A percentile compares a stretch with the other conserved stretches of the same genome.
phyloP scores from a whole-genome alignment of 257 asterid species.

The Paraleonurus japonicus region DNA sequence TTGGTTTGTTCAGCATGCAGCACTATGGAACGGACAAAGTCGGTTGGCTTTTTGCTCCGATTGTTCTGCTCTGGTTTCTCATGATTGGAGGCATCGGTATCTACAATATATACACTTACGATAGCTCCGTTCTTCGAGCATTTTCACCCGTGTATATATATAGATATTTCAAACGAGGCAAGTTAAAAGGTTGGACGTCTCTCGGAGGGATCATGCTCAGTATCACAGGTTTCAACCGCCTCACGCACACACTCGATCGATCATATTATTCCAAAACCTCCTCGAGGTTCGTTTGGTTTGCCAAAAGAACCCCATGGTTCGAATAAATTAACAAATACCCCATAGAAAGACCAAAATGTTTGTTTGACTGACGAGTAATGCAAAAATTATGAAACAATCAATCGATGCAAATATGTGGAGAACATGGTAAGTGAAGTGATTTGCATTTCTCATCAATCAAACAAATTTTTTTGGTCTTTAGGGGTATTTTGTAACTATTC shows the following conservation, averaged over 20 bases:
- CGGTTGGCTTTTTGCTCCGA: slow-evolving; percentile 96
- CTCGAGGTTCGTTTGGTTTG: too few relatives aligned
- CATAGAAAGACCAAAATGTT: background rate
- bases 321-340: too few relatives aligned
- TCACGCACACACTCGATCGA: too few relatives aligned
- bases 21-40: slow-evolving; percentile 97
- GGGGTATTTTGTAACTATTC: background rate
- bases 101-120: slow-evolving; percentile 71
- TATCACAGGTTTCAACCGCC: slow-evolving; percentile 71
- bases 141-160: slow-evolving; percentile 81
- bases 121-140: slow-evolving; percentile 80
- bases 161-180: slow-evolving; percentile 61
- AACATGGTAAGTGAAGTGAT: too few relatives aligned
- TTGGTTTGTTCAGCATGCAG: slow-evolving; percentile 92
- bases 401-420: background rate
- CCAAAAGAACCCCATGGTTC: too few relatives aligned
- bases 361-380: background rate
- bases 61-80: slow-evolving; percentile 90
- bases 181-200: slow-evolving; percentile 75
- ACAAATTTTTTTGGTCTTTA: background rate
- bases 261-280: too few relatives aligned
- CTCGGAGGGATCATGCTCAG: slow-evolving; percentile 99
- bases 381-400: background rate
- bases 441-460: background rate
- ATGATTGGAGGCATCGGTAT: slow-evolving; percentile 93